Conservation (phyloP, 108 stramenopile genomes). For the Bacterosira constricta region DNA sequence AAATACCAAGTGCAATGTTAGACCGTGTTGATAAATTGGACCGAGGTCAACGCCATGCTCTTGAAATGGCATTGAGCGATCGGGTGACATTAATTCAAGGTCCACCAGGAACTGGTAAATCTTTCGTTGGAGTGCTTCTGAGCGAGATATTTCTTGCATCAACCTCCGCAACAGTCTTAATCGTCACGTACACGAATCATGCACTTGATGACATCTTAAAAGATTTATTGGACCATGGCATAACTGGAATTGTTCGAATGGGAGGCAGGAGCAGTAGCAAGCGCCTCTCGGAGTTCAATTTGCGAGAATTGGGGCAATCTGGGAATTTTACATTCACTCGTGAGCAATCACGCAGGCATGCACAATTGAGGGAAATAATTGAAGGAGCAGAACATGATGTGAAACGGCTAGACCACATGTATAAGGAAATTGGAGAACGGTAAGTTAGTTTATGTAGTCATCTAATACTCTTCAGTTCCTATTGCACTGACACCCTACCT, state of each 20-base stretch:
- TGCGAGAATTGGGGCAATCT: no score
- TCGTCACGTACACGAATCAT: slow-evolving; percentile 20
- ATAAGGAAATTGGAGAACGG: no score
- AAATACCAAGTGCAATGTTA: slow-evolving; percentile 7
- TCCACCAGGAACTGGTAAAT: slow-evolving; percentile 11
- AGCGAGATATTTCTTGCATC: slow-evolving; percentile 7
- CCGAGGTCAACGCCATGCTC: not conserved
- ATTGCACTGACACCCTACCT: no score
- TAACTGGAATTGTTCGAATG: slow-evolving; percentile 9
- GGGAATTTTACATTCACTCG: no score
- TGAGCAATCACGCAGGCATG: no score
- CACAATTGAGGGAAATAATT: no score
- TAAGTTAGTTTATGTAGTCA: no score
- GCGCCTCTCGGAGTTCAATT: slow-evolving; percentile 7
- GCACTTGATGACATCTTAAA: slow-evolving; percentile 15
- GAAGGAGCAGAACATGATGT: no score
- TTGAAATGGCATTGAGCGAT: slow-evolving; percentile 1
- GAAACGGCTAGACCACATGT: no score
- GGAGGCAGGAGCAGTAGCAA: slow-evolving; percentile 10
- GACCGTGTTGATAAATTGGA: slow-evolving; percentile 4
- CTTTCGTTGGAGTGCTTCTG: slow-evolving; percentile 8
- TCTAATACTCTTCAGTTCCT: no score
- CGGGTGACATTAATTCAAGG: slow-evolving; percentile 9
- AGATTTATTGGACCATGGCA: not conserved
- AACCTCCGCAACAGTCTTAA: not conserved